A percentile compares a stretch with the other conserved stretches of the same genome.
Conservation (phyloP, 2,329 filamentous ascomycete genomes). For the Microsporum canis region DNA sequence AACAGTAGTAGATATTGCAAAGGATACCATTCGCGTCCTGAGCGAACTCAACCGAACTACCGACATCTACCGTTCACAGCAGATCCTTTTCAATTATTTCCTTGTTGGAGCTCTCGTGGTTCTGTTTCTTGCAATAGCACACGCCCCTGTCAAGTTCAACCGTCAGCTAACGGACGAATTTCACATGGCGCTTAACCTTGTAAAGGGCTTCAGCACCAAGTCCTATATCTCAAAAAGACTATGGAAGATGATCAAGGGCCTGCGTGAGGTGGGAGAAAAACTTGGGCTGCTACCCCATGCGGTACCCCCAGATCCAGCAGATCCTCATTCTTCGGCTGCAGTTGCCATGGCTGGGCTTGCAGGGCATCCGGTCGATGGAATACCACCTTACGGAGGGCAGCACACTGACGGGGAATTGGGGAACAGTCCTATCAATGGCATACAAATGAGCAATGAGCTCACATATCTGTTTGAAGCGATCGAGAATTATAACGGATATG, state of each 20-base stretch:
- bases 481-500: conserved; percentile 40
- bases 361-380: conserved; percentile 49
- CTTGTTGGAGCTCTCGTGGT: conserved; percentile 53
- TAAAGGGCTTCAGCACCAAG: conserved; percentile 50
- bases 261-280: conserved; percentile 53
- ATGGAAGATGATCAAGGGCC: conserved; percentile 52
- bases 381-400: conserved; percentile 32
- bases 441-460: conserved; percentile 50
- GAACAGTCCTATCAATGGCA: conserved; percentile 46
- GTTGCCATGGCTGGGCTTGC: conserved; percentile 56
- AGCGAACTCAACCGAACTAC: conserved; percentile 51
- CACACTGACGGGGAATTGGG: conserved; percentile 29
- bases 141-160: conserved; percentile 51
- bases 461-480: conserved; percentile 54
- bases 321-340: conserved; percentile 51
- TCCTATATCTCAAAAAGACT: conserved; percentile 51
- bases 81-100: conserved; percentile 57
- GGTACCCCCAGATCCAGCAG: conserved; percentile 33
- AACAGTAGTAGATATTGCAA: conserved; percentile 53
- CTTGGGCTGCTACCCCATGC: conserved; percentile 42
- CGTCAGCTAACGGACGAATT: conserved; percentile 53
- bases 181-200: conserved; percentile 54
- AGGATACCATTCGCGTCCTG: conserved; percentile 52
- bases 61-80: conserved; percentile 53
- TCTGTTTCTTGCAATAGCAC: conserved; percentile 53